Base-by-base conservation (phyloP, 495 filamentous ascomycete species). In the Neurospora sp. region DNA sequence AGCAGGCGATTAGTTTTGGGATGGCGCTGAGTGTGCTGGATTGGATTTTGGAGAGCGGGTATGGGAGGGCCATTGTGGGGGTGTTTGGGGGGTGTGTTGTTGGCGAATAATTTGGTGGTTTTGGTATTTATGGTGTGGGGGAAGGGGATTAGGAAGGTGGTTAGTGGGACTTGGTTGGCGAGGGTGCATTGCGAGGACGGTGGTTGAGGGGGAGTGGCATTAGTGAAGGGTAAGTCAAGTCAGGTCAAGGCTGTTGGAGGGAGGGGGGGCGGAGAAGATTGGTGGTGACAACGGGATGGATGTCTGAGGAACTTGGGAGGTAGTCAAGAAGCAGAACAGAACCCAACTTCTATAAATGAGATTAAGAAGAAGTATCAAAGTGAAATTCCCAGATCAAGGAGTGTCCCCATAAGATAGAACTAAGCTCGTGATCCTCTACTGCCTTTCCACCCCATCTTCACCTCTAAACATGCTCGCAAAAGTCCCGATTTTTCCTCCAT, bases 1-100 rank as follows among this genome's bases (percentile, higher is more conserved):
- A 91, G 81, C 89, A 91, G 73, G 76, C 87, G 1, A 86, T 88
- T 31, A 84, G 81, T 36, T 84, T 82, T 42, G 81, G 81, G 2
- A 66, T 83, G 10, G 77, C 79, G 0, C 81, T 78, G 48, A 75
- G 80, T 21, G 76, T 84, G 19, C 72, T 83, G 7, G 78, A 82
- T 70, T 84, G 82, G 81, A 78, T 84, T 37, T 73, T 76, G 54
- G 69, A 80, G 72, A 76, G 73, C 24, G 81, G 82, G 4, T 83
- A 82, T 40, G 74, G 71, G 1, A 77, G 70, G 3, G 79, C 82
- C 6, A 81, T 82, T 38, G 72, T 76, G n/a, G 80, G 77, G 19
- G 77, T 74, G 11, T 28, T 28, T 28, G 24, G 24, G 24, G 24
- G 24, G 24, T 0, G 24, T 0, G 24, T 73, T 83, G 21, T 66